Percentiles rank a stretch among this genome's conserved stretches.
phyloP scores from a whole-genome alignment of 2,329 filamentous ascomycete genomes.

The Trichoderma citrinoviride region DNA sequence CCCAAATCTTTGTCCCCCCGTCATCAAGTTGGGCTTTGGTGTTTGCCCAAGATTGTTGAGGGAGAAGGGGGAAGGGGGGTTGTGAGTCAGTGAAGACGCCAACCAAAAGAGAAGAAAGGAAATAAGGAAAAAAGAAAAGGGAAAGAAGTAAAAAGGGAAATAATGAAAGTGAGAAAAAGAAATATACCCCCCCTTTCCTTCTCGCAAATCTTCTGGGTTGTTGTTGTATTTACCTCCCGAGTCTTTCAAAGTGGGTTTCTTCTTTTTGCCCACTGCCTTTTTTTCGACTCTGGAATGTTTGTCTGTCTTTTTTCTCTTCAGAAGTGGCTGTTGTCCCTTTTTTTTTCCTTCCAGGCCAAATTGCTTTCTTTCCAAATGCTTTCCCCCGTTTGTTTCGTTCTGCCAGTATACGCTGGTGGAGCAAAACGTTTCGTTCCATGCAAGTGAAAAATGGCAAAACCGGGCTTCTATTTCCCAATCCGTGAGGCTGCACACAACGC shows the following conservation, averaged over 20 bases:
- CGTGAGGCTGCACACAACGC: neutral
- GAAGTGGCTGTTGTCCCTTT: too few relatives aligned
- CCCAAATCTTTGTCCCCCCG: constrained; percentile 6
- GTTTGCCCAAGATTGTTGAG: constrained; percentile 1
- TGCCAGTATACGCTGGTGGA: too few relatives aligned
- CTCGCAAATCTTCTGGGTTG: constrained; percentile 5
- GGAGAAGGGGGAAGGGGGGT: neutral
- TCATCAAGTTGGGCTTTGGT: neutral
- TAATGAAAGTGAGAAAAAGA: too few relatives aligned
- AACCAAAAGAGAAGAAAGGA: neutral
- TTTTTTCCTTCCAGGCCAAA: too few relatives aligned
- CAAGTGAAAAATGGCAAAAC: too few relatives aligned
- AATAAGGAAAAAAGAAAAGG: neutral
- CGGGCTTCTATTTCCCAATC: neutral
- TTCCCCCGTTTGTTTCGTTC: too few relatives aligned
- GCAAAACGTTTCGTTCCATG: neutral
- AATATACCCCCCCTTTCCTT: neutral
- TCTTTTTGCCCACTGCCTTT: too few relatives aligned
- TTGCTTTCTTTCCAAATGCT: too few relatives aligned
- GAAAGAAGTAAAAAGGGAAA: too few relatives aligned
- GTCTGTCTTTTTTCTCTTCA: too few relatives aligned
- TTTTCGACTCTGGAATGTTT: too few relatives aligned
- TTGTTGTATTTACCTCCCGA: neutral
- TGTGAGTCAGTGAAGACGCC: neutral
- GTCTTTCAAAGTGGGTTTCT: neutral